These are phyloP conservation scores for Neurospora sp. DNA, from an alignment of 495 filamentous ascomycete genomes.

Conservation along the genomic window DNA sequence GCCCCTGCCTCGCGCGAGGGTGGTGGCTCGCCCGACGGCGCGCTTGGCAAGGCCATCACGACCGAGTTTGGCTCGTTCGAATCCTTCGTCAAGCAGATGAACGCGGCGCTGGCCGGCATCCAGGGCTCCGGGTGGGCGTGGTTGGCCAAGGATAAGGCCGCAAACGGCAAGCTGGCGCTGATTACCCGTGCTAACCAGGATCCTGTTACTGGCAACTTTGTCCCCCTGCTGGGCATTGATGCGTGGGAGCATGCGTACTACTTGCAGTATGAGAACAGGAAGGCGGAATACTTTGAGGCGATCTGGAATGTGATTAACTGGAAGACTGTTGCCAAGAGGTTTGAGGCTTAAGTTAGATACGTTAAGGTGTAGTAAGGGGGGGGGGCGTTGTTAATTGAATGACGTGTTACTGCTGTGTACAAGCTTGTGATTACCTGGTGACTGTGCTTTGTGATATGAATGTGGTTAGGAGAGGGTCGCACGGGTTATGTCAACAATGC, in stretches of 20 bases:
- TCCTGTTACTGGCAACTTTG: conserved; percentile 66
- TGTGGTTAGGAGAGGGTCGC: not conserved
- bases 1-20: conserved; percentile 58
- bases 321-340: conserved; percentile 83
- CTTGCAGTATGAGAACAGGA: conserved; percentile 96
- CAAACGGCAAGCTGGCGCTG: conserved; percentile 65
- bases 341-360: conserved; percentile 30
- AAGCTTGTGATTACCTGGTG: not conserved
- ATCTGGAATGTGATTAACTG: conserved; percentile 97
- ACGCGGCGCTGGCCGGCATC: conserved; percentile 72
- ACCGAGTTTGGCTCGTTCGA: conserved; percentile 67
- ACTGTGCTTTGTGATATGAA: not conserved
- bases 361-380: not conserved
- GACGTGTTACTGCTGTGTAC: not conserved
- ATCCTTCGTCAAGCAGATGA: conserved; percentile 72
- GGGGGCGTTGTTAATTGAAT: not conserved
- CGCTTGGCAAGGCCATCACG: conserved; percentile 59
- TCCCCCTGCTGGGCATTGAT: conserved; percentile 77
- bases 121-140: conserved; percentile 96
- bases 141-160: conserved; percentile 78
- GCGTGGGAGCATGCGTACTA: conserved; percentile 68
- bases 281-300: conserved; percentile 94
- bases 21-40: conserved; percentile 63
- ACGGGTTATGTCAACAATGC: not conserved
- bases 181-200: conserved; percentile 79